Base-by-base conservation (phyloP, 2,329 filamentous ascomycete genomes). In the Aaosphaeria arxii region DNA sequence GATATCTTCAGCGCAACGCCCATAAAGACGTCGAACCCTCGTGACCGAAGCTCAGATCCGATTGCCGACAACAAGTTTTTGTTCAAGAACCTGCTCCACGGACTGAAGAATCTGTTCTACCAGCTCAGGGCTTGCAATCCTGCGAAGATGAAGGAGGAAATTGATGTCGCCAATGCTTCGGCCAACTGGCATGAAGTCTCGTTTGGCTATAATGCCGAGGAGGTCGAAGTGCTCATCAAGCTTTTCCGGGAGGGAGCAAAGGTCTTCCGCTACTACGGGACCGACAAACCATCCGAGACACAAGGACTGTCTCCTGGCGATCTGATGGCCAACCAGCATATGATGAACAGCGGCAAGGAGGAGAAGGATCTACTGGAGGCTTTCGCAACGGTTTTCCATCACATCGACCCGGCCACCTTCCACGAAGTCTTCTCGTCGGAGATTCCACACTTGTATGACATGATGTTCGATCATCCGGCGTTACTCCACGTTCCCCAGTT, bases 361-460 rank as follows among this genome's bases (percentile, higher is more conserved):
- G 95, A 99, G 71, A 99, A 99, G 69, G 94, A 99, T 46, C 79
- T 99, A 6, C 79, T 99, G 5, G 95, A 99, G 75, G 95, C 90
- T 2, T 99, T 99, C 68, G 94, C 92, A 2, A 97, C 94, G 0
- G 91, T 99, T 30, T 99, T 99, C 66, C 94, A 99, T 67, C 95
- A 92, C 71, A 94, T 99, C 55, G 94, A 99, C 64, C 94, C 94
- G 2, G 94, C 95, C 7, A 96, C 92, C 0, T 99, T 99, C 67
- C 91, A 99, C 62, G 94, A 99, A 74, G 91, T 99, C 38, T 99
- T 99, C 69, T 89, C 96, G 66, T 89, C 91, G 51, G 94, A 97
- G 74, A 97, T 99, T 51, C 92, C 92, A 35, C 89, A 90, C 70
- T 83, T 99, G 35, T 97, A 99, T 69, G 88, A 96, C 54, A 92